phyloP scores from a whole-genome alignment of 2,329 filamentous ascomycete species.

The Epichloe coenophiala region DNA sequence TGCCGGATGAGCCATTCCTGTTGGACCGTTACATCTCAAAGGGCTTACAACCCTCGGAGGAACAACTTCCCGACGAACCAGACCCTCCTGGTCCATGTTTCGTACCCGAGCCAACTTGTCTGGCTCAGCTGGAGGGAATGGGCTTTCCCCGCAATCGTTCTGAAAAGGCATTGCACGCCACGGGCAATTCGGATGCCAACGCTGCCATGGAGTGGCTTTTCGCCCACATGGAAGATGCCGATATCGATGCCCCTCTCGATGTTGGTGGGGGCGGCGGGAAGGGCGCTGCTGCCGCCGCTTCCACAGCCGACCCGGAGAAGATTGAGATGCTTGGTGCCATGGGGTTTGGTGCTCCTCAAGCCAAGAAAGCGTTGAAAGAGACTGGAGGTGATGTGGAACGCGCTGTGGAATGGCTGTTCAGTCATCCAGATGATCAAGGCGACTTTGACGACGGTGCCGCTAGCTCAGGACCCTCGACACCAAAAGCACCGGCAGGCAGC shows the following conservation, averaged over 20 bases:
- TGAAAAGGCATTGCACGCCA: slow-evolving; percentile 79
- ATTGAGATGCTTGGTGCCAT: slow-evolving; percentile 68
- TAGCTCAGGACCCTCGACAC: slow-evolving; percentile 14
- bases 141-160: slow-evolving; percentile 73
- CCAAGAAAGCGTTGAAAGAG: slow-evolving; percentile 75
- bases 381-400: slow-evolving; percentile 79
- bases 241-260: slow-evolving; percentile 70
- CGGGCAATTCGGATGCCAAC: slow-evolving; percentile 75
- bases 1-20: slow-evolving; percentile 62
- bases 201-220: slow-evolving; percentile 91
- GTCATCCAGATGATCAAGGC: slow-evolving; percentile 72
- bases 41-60: slow-evolving; percentile 60
- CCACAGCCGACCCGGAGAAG: slow-evolving; percentile 51
- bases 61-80: slow-evolving; percentile 64
- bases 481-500: slow-evolving; percentile 43
- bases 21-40: slow-evolving; percentile 69
- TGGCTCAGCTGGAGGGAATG: slow-evolving; percentile 77
- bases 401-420: slow-evolving; percentile 97
- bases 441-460: slow-evolving; percentile 33
- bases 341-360: slow-evolving; percentile 78
- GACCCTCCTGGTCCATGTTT: slow-evolving; percentile 33
- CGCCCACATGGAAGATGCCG: slow-evolving; percentile 84
- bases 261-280: slow-evolving; percentile 27
- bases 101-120: slow-evolving; percentile 54
- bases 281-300: slow-evolving; percentile 12